Conservation (phyloP, 257 asterid genomes). For the Nicotiana benthamiana region DNA sequence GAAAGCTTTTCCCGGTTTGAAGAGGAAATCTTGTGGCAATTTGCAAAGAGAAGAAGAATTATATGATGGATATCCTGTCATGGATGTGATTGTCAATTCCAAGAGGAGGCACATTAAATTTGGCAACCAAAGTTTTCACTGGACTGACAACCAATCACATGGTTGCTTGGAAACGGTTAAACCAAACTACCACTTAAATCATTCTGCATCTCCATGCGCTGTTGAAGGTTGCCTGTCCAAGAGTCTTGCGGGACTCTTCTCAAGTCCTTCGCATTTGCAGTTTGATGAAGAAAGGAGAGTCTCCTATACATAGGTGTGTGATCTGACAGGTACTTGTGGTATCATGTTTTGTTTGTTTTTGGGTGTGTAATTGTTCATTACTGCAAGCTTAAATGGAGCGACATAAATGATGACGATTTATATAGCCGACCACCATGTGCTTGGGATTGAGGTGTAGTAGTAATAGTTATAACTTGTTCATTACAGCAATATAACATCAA, state of each 20-base stretch:
- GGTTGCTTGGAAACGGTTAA: conserved; percentile 24
- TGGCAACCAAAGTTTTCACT: conserved; percentile 13
- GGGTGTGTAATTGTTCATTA: neutral
- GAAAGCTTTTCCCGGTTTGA: conserved; percentile 52
- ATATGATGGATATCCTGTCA: conserved; percentile 15
- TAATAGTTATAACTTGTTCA: neutral
- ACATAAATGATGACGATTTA: no score
- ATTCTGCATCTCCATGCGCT: conserved; percentile 46
- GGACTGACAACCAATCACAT: conserved; percentile 24
- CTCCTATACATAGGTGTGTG: conserved; percentile 22
- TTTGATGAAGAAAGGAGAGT: conserved; percentile 38
- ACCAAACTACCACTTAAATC: conserved; percentile 27
- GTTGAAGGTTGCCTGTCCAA: conserved; percentile 76
- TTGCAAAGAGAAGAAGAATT: conserved; percentile 23
- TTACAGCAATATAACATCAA: neutral
- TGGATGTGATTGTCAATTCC: conserved; percentile 10
- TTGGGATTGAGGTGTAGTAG: no score
- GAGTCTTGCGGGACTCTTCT: conserved; percentile 72
- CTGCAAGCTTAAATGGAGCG: neutral
- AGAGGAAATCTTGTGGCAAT: conserved; percentile 52
- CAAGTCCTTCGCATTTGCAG: conserved; percentile 46
- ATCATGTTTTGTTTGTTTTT: neutral
- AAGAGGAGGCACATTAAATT: conserved; percentile 35
- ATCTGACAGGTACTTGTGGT: neutral
- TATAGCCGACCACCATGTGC: no score